Evolutionary conservation across 140 eudicot species (phyloP).

Genomic region (Erigeron philadelphicus): DNA sequence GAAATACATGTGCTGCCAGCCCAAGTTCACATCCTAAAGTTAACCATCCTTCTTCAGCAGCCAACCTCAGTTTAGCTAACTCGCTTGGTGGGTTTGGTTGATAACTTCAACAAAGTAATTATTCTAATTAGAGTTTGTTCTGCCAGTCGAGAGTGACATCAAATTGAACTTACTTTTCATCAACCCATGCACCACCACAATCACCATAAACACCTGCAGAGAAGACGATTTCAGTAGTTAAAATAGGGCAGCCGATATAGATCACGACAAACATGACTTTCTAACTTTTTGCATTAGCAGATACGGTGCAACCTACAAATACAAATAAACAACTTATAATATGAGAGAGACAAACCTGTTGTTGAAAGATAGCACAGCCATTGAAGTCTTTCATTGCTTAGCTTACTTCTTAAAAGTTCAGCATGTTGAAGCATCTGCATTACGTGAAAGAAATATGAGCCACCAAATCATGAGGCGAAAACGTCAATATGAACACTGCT

Average conservation of each 20-base stretch:
- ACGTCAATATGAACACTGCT: constrained; percentile 7
- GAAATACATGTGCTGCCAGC: constrained; percentile 56
- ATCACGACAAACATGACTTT: neutral
- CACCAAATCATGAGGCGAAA: neutral
- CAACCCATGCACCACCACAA: constrained; percentile 82
- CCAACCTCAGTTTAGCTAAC: constrained; percentile 51
- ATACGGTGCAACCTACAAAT: neutral
- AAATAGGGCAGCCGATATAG: neutral
- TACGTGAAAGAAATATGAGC: constrained; percentile 7
- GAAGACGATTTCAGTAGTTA: neutral
- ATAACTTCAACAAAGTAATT: constrained; percentile 38
- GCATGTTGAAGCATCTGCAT: constrained; percentile 63
- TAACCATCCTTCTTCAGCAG: constrained; percentile 83
- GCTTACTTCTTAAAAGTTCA: constrained; percentile 39
- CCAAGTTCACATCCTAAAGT: constrained; percentile 58
- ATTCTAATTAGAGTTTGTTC: constrained; percentile 12
- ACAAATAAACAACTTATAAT: neutral
- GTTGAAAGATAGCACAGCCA: constrained; percentile 83
- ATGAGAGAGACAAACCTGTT: constrained; percentile 45
- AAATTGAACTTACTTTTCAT: constrained; percentile 58
- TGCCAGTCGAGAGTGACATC: neutral
- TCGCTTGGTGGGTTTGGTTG: constrained; percentile 40
- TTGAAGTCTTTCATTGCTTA: constrained; percentile 47
- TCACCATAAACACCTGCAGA: constrained; percentile 80
- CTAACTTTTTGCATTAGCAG: constrained; percentile 13